Evolutionary conservation across 257 asterid species (phyloP).

Genomic region (Nicotiana noctiflora): DNA sequence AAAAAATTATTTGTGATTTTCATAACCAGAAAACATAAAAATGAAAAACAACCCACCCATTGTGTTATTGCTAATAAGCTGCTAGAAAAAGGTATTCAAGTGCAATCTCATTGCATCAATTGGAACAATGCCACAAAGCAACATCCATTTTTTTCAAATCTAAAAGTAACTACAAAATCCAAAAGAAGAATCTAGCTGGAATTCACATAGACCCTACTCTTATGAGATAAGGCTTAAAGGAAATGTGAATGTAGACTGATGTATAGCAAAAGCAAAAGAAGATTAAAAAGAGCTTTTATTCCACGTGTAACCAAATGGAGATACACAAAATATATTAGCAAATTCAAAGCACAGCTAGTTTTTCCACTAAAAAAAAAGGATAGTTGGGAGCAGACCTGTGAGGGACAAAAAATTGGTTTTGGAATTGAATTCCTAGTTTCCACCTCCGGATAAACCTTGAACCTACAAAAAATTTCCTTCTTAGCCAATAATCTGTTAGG

Average conservation of each 20-base stretch:
- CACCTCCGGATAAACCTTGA: conserved; percentile 91
- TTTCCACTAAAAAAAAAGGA: background rate
- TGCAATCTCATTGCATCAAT: background rate
- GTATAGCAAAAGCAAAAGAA: background rate
- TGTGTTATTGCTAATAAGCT: background rate
- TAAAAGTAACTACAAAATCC: background rate
- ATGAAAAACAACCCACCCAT: background rate
- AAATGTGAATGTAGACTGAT: background rate
- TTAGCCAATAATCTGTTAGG: conserved; percentile 13
- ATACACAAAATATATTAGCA: background rate
- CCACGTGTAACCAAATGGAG: background rate
- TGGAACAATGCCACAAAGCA: background rate
- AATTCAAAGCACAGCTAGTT: background rate
- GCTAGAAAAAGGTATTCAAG: background rate
- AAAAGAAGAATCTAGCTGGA: background rate
- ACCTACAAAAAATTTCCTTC: conserved; percentile 35
- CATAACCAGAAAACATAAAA: background rate
- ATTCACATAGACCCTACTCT: background rate
- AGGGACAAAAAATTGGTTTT: conserved; percentile 77
- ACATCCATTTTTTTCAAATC: background rate
- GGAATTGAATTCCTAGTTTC: conserved; percentile 73
- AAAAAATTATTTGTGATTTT: background rate
- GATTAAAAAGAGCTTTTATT: background rate
- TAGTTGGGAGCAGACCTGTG: conserved; percentile 51
- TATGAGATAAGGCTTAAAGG: background rate